phyloP scores from a whole-genome alignment of 768 basidiomycete genomes.

The Coprinellus micaceus region DNA sequence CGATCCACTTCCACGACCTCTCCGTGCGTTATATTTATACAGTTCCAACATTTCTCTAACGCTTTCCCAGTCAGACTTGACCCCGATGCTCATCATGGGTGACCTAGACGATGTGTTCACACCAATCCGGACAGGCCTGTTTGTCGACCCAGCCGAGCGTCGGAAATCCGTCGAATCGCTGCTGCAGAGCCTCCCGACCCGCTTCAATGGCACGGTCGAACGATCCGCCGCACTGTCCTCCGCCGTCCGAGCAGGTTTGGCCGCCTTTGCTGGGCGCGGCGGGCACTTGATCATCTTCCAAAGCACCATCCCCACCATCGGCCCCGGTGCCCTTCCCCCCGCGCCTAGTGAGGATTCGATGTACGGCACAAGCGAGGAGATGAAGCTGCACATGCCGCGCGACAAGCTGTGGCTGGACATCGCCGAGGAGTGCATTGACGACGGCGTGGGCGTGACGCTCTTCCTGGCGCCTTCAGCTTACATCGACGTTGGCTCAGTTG shows the following conservation, averaged over 20 bases:
- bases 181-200: slow-evolving; percentile 58
- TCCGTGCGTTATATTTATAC: slow-evolving; percentile 51
- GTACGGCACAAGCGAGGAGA: slow-evolving; percentile 86
- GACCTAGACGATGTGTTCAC: slow-evolving; percentile 93
- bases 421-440: slow-evolving; percentile 84
- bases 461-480: slow-evolving; percentile 79
- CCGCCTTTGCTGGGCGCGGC: slow-evolving; percentile 69
- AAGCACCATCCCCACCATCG: slow-evolving; percentile 63
- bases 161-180: slow-evolving; percentile 67
- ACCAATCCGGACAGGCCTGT: slow-evolving; percentile 67
- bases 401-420: slow-evolving; percentile 75
- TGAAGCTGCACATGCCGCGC: slow-evolving; percentile 73
- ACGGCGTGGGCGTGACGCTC: slow-evolving; percentile 86
- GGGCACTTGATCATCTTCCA: slow-evolving; percentile 78
- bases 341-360: slow-evolving; percentile 59
- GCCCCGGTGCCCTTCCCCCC: slow-evolving; percentile 61
- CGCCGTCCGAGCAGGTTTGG: slow-evolving; percentile 65
- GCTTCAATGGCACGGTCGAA: slow-evolving; percentile 47
- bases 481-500: slow-evolving; percentile 86
- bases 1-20: slow-evolving; percentile 86
- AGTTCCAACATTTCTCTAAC: slow-evolving; percentile 19
- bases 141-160: slow-evolving; percentile 70
- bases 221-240: slow-evolving; percentile 74
- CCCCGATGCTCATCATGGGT: slow-evolving; percentile 74
- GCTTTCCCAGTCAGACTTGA: slow-evolving; percentile 42